phyloP scores from a whole-genome alignment of 2,329 filamentous ascomycete species.

The Ophidiomyces ophidiicola region DNA sequence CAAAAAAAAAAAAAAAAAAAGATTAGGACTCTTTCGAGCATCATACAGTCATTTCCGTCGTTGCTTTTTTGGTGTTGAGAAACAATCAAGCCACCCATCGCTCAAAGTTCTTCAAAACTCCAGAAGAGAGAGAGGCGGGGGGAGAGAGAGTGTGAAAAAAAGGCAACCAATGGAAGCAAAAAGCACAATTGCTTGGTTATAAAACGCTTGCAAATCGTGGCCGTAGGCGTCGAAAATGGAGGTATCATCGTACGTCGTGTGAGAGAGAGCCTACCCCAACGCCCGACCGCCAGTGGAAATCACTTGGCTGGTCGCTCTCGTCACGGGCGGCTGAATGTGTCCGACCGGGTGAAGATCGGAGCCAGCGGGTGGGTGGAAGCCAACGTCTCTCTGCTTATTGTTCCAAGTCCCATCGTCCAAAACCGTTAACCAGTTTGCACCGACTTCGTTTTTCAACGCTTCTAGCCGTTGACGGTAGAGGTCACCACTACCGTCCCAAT shows the following conservation, averaged over 20 bases:
- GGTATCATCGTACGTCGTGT: no score
- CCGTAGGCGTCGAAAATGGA: constrained; percentile 1
- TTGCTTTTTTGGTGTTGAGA: constrained; percentile 6
- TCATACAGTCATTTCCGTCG: constrained; percentile 12
- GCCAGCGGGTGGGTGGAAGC: constrained; percentile 21
- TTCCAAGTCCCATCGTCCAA: constrained; percentile 63
- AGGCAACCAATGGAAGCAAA: no score
- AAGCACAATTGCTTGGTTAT: no score
- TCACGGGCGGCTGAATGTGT: constrained; percentile 24
- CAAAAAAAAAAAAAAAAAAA: not conserved
- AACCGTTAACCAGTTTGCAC: constrained; percentile 74
- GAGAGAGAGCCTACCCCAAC: constrained; percentile 18
- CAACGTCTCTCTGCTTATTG: constrained; percentile 22
- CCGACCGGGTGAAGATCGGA: constrained; percentile 24
- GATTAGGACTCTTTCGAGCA: constrained; percentile 2
- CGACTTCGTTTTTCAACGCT: constrained; percentile 69
- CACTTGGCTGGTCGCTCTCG: constrained; percentile 29
- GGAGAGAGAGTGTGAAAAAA: no score
- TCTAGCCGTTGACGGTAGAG: constrained; percentile 82
- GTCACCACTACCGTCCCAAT: constrained; percentile 48
- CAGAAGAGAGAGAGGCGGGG: no score
- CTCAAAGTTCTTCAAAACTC: constrained; percentile 1
- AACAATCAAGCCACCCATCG: not conserved
- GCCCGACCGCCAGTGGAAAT: constrained; percentile 33
- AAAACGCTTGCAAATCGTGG: no score